phyloP scores from a whole-genome alignment of 371 early-diverging fungal species.

The Mortierella sp. region DNA sequence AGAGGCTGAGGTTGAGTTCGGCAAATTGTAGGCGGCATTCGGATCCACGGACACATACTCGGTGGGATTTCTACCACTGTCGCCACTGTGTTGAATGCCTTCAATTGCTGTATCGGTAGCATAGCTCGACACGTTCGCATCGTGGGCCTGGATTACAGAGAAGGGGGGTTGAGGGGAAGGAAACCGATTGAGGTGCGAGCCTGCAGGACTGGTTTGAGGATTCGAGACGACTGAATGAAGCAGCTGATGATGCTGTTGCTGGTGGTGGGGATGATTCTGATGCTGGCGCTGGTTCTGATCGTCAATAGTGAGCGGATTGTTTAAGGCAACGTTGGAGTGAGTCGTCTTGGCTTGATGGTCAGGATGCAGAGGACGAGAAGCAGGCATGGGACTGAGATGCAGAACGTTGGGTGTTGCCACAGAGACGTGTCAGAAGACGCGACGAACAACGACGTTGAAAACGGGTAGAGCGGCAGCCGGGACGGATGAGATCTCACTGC shows the following conservation, averaged over 20 bases:
- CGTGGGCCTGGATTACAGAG: slow-evolving; percentile 6
- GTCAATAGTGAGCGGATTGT: not conserved
- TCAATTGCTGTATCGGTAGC: slow-evolving; percentile 23
- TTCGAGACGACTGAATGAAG: slow-evolving; percentile 31
- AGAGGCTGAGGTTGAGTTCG: slow-evolving; percentile 6
- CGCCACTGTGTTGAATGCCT: not conserved
- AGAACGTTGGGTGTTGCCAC: not conserved
- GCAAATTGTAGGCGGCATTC: not conserved
- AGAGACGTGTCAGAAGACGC: not conserved
- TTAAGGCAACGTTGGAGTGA: not conserved
- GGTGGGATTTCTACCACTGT: not conserved
- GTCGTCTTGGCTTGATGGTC: slow-evolving; percentile 30
- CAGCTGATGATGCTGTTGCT: slow-evolving; percentile 15
- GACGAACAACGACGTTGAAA: not conserved
- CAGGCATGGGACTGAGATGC: slow-evolving; percentile 30
- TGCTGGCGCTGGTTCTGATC: slow-evolving; percentile 1
- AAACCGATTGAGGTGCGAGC: slow-evolving; percentile 27
- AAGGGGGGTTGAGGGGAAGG: slow-evolving; percentile 5
- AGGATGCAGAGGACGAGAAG: slow-evolving; percentile 39
- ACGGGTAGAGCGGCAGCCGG: too few relatives aligned
- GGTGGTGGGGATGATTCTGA: slow-evolving; percentile 4
- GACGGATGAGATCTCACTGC: not conserved
- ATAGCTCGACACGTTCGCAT: slow-evolving; percentile 12
- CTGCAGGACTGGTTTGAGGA: slow-evolving; percentile 38
- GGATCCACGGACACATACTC: not conserved